Evolutionary conservation across 2,329 filamentous ascomycete genomes (phyloP), one percentile per base, ranked within the genome.

Genomic region (Alternaria rosae): DNA sequence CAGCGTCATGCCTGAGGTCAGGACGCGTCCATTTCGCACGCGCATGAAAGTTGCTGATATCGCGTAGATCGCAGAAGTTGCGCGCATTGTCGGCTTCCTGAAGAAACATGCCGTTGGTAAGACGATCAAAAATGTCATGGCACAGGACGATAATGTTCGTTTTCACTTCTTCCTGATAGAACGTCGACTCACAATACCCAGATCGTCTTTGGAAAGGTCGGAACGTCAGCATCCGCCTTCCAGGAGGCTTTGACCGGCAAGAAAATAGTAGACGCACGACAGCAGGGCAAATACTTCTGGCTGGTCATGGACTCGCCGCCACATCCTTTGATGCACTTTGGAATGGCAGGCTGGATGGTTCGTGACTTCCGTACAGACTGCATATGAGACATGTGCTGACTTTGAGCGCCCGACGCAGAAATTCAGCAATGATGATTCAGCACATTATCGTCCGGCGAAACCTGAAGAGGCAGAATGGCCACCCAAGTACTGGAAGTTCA

Each of bases 231-330:
- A 1, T 79, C 87, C 0, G 91, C 90, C 28, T 93, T 99, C 65
- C 84, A 92, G 70, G 85, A 87, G 57, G 89, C 91, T 1, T 83
- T 97, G 74, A 85, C 85, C 4, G 93, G 92, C 5, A 94, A 91
- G 73, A 92, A 88, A 74, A 88, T 91, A 30, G 71, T 86, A 42
- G 86, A 85, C 56, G 92, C 91, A 5, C 92, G 91, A 5, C 93
- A 91, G 62, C 95, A 97, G 77, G 95, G 95, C 10, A 99, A 98
- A 85, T 98, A 98, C 76, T 98, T 99, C 78, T 99, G 95, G 85
- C 84, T 98, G 21, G 89, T 92, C 38, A 91, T 92, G 87, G 86
- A 87, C 25, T 85, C 86, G 10, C 86, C 92, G 11, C 94, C 94
- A 1, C 95, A 98, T 79, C 87, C 92, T 0, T 88, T 98, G 28